Conservation (phyloP, 345 rosid species). For the Lepidium didymum region DNA sequence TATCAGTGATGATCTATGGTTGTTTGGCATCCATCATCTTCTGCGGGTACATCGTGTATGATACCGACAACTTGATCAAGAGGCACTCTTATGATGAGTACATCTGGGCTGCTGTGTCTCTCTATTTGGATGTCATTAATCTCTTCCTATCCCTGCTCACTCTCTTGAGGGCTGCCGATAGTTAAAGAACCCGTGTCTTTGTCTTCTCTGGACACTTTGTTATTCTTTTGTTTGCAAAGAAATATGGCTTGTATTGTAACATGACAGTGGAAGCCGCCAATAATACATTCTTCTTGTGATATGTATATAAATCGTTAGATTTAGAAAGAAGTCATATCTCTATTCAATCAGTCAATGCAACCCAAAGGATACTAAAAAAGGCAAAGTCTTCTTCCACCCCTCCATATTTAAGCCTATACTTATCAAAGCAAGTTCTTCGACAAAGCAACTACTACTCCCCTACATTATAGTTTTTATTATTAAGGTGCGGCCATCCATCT, state of each 20-base stretch:
- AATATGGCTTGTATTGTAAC: conserved; percentile 6
- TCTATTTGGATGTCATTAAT: conserved; percentile 63
- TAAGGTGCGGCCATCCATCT: conserved; percentile 20
- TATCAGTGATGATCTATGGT: conserved; percentile 77
- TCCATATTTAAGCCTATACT: conserved; percentile 1
- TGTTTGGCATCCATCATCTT: conserved; percentile 69
- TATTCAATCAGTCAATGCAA: background rate
- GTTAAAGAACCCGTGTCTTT: background rate
- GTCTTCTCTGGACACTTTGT: background rate
- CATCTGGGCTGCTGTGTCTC: conserved; percentile 56
- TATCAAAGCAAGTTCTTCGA: background rate
- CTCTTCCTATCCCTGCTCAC: conserved; percentile 52
- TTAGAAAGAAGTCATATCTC: background rate
- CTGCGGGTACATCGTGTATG: conserved; percentile 76
- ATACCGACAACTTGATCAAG: conserved; percentile 87
- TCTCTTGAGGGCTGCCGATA: conserved; percentile 24
- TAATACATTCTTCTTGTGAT: background rate
- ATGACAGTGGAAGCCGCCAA: background rate
- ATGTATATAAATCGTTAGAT: background rate
- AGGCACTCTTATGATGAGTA: conserved; percentile 65
- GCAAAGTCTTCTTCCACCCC: background rate
- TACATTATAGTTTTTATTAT: background rate
- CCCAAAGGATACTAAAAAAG: background rate
- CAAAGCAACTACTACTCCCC: background rate
- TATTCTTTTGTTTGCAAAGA: background rate